Evolutionary conservation across 164 flowering plant genomes (phyloP).

Genomic region (Annona squamosa): DNA sequence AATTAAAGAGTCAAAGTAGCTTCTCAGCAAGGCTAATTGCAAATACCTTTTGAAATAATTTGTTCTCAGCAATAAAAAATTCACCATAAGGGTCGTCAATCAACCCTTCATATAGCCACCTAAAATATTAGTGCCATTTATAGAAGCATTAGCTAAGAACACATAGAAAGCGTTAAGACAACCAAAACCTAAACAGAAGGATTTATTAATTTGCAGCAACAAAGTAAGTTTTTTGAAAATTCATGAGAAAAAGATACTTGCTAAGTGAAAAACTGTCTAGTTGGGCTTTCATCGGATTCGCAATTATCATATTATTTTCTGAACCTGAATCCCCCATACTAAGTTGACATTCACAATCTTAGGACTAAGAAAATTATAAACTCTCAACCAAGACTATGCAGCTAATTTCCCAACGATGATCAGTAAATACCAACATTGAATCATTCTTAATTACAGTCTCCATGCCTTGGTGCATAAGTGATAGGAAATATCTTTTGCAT

Average conservation of each 20-base stretch:
- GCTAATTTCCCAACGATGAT: too few relatives aligned
- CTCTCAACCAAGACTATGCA: too few relatives aligned
- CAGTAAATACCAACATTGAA: too few relatives aligned
- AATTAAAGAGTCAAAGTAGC: too few relatives aligned
- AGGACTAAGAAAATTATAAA: too few relatives aligned
- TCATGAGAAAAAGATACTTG: neutral
- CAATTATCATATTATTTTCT: too few relatives aligned
- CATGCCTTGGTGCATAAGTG: too few relatives aligned
- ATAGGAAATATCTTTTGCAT: too few relatives aligned
- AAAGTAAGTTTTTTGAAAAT: neutral
- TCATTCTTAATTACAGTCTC: too few relatives aligned
- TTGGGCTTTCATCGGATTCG: too few relatives aligned
- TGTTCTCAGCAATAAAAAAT: slow-evolving; percentile 92
- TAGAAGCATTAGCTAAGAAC: neutral
- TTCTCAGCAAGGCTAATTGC: neutral
- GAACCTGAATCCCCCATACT: too few relatives aligned
- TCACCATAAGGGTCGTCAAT: slow-evolving; percentile 97
- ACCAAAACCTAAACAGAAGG: neutral
- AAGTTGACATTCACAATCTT: too few relatives aligned
- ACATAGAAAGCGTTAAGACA: neutral
- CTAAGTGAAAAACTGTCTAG: neutral
- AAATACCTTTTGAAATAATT: slow-evolving; percentile 79
- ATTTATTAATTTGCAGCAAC: neutral
- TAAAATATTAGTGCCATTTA: slow-evolving; percentile 14
- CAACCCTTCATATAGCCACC: slow-evolving; percentile 99